Percentiles rank a stretch among this genome's conserved stretches.
phyloP scores from a whole-genome alignment of 441 rosid species.

The Mallotus repandus region DNA sequence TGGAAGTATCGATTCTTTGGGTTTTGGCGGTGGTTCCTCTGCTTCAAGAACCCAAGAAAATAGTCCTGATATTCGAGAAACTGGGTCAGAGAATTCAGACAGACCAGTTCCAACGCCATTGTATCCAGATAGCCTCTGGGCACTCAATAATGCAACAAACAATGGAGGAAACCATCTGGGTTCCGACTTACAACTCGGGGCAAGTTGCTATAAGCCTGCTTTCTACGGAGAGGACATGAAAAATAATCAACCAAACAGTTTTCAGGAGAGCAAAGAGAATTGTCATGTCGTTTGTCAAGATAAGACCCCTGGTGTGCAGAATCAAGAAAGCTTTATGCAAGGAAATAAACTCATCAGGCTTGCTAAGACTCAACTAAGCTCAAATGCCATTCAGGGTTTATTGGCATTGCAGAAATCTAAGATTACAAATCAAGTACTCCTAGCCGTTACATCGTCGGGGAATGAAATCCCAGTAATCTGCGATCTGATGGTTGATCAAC shows the following conservation, averaged over 20 bases:
- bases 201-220: no score
- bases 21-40: not conserved
- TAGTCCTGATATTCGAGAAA: constrained; percentile 3
- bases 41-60: not conserved
- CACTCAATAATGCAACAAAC: not conserved
- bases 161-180: not conserved
- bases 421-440: constrained; percentile 3
- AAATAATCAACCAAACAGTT: not conserved
- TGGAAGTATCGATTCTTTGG: not conserved
- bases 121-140: not conserved
- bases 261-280: not conserved
- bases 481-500: constrained; percentile 23
- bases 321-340: not conserved
- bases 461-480: constrained; percentile 16
- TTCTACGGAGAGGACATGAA: not conserved
- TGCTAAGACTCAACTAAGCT: constrained; percentile 7
- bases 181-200: no score
- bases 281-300: not conserved
- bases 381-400: constrained; percentile 9
- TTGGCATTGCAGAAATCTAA: not conserved
- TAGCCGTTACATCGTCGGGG: not conserved
- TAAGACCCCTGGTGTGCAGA: not conserved
- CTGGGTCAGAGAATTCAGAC: not conserved
- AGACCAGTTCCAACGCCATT: not conserved
- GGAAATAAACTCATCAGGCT: not conserved